Evolutionary conservation across 225 moss, liverwort and hornwort species (phyloP).

Genomic region (Pseudisothecium myosuroides): DNA sequence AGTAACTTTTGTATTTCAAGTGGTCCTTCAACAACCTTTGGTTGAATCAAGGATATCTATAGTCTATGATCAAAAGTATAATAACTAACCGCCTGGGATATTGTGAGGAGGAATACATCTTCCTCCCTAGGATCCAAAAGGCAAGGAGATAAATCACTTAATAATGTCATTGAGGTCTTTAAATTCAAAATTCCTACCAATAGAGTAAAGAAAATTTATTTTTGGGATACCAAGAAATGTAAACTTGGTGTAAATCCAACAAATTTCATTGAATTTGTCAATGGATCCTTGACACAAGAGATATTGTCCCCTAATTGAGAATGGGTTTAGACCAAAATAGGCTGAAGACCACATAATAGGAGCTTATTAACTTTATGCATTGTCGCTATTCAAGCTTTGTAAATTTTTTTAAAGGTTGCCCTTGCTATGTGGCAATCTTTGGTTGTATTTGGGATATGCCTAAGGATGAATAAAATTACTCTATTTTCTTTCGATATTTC

Average conservation of each 20-base stretch:
- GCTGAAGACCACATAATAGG: too few relatives aligned
- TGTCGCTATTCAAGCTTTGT: neutral
- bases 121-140: neutral
- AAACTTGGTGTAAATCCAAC: neutral
- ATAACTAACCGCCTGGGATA: rapidly evolving
- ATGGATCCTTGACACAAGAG: neutral
- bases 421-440: neutral
- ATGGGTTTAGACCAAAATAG: neutral
- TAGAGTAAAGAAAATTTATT: rapidly evolving
- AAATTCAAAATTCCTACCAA: neutral
- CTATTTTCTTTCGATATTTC: too few relatives aligned
- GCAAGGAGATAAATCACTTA: neutral
- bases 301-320: neutral
- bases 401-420: neutral
- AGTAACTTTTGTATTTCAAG: neutral
- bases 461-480: neutral
- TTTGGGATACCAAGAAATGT: neutral
- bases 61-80: rapidly evolving
- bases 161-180: neutral
- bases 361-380: neutral
- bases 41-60: neutral
- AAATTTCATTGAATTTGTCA: neutral
- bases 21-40: too few relatives aligned
- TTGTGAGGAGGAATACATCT: rapidly evolving
- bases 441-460: neutral